phyloP scores from a whole-genome alignment of 352 stramenopile genomes.

The Phytophthora melonis region DNA sequence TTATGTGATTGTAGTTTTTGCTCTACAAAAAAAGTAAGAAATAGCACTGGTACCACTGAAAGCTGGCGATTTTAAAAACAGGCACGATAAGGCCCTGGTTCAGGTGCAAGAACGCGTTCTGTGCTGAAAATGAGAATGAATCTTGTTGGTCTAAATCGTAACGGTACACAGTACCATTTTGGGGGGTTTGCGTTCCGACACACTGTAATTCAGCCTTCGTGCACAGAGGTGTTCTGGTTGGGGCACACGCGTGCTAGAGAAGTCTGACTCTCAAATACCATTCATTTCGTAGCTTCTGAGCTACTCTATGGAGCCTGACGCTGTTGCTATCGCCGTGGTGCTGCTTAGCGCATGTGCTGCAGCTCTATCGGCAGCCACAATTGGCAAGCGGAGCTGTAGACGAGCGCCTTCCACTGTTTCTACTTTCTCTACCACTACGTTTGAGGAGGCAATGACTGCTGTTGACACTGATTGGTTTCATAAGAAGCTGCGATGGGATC shows the following conservation, averaged over 20 bases:
- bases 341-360: background rate
- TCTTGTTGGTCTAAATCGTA: slow-evolving; percentile 5
- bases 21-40: too few relatives aligned
- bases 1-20: too few relatives aligned
- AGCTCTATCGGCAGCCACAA: slow-evolving; percentile 3
- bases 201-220: background rate
- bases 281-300: background rate
- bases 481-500: slow-evolving; percentile 25
- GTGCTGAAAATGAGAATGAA: too few relatives aligned
- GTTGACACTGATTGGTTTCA: slow-evolving; percentile 12
- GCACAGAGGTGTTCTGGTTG: slow-evolving; percentile 5
- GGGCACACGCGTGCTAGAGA: slow-evolving; percentile 1
- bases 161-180: slow-evolving; percentile 12
- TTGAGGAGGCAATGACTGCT: too few relatives aligned
- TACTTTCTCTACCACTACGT: slow-evolving; percentile 19
- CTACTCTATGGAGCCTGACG: background rate
- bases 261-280: background rate
- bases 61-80: too few relatives aligned
- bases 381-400: slow-evolving; percentile 1
- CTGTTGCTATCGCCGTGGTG: background rate
- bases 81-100: too few relatives aligned
- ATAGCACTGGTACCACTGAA: too few relatives aligned
- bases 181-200: background rate
- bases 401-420: slow-evolving; percentile 1
- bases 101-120: too few relatives aligned